A percentile compares a stretch with the other conserved stretches of the same genome.
These are phyloP conservation scores for Rhizophagus prolifer DNA, from an alignment of 192 early-diverging fungal species.

Conservation along the genomic window DNA sequence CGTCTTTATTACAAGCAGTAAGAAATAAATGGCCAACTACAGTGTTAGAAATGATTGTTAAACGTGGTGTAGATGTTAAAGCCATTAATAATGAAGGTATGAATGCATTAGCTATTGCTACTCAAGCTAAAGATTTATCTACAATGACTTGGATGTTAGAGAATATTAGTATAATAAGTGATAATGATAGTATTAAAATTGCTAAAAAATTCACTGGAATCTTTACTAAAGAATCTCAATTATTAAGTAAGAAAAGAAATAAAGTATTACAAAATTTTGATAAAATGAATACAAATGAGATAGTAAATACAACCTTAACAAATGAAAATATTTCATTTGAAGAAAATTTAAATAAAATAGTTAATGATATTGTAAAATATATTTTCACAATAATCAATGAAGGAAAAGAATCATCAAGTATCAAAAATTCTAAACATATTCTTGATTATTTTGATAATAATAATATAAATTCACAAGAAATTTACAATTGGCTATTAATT, in stretches of 20 bases:
- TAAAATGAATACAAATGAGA: no score
- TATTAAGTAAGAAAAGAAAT: background rate
- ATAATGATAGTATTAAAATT: background rate
- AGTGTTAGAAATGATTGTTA: background rate
- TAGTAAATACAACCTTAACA: no score
- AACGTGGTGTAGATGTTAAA: background rate
- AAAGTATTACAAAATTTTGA: no score
- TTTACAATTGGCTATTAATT: no score
- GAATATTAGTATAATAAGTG: background rate
- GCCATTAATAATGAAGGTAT: background rate
- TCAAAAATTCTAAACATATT: no score
- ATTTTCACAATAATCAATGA: no score
- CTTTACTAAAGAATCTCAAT: background rate
- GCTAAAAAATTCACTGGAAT: background rate
- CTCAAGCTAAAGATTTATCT: background rate
- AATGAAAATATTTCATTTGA: no score
- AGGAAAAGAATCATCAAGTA: no score
- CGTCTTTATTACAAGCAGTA: conserved; percentile 1
- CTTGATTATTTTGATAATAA: no score
- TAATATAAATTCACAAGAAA: no score
- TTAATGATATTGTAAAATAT: no score
- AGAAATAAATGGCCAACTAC: background rate
- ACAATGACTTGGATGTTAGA: background rate
- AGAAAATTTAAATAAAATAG: no score
- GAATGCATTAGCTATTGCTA: background rate